A percentile compares a stretch with the other conserved stretches of the same genome.
Conservation (phyloP, 768 basidiomycete species). For the Ramaria sp. region DNA sequence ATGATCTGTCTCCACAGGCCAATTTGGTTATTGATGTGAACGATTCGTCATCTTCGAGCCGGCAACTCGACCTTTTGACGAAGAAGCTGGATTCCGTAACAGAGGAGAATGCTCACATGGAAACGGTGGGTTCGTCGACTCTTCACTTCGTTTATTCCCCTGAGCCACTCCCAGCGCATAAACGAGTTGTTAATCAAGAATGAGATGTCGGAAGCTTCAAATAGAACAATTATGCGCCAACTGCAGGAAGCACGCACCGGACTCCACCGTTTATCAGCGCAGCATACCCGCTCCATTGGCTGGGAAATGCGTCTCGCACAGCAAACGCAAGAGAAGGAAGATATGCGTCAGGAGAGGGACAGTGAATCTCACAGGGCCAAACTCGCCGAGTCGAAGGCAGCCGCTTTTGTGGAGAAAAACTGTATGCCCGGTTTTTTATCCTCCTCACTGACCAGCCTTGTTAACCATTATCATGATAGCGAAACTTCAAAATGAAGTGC, state of each 20-base stretch:
- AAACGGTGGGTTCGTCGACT: slow-evolving; percentile 34
- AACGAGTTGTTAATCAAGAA: slow-evolving; percentile 71
- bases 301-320: slow-evolving; percentile 55
- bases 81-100: slow-evolving; percentile 25
- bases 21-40: background rate
- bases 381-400: slow-evolving; percentile 54
- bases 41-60: slow-evolving; percentile 7
- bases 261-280: slow-evolving; percentile 55
- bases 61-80: slow-evolving; percentile 21
- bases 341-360: slow-evolving; percentile 52
- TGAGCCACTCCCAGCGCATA: slow-evolving; percentile 39
- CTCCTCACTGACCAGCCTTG: background rate
- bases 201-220: slow-evolving; percentile 72
- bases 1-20: background rate
- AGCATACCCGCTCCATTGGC: slow-evolving; percentile 59
- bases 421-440: slow-evolving; percentile 24
- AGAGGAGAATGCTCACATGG: slow-evolving; percentile 49
- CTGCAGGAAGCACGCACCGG: slow-evolving; percentile 61
- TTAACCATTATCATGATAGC: slow-evolving; percentile 26
- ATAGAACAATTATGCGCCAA: slow-evolving; percentile 60
- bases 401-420: slow-evolving; percentile 55
- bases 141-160: background rate
- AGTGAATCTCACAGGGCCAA: slow-evolving; percentile 55
- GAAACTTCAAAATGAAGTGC: slow-evolving; percentile 59
- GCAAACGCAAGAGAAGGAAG: slow-evolving; percentile 68